Percentiles rank a stretch among this genome's conserved stretches.
phyloP scores from a whole-genome alignment of 139 green algal genomes.

The Coelastrella sp. region DNA sequence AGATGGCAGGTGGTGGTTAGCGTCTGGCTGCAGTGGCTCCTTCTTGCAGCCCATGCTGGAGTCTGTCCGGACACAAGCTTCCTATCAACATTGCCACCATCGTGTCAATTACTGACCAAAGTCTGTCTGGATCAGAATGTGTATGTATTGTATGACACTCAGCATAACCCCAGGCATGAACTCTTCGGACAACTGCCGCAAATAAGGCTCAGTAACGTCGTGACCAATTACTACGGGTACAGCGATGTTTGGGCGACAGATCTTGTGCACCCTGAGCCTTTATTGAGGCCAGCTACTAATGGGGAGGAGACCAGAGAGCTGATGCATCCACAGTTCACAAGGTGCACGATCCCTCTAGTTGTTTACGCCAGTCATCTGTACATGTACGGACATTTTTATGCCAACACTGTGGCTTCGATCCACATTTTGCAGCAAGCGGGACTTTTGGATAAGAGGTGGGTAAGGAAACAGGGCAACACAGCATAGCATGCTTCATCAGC shows the following conservation, averaged over 20 bases:
- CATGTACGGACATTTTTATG: slow-evolving; percentile 39
- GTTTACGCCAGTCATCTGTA: slow-evolving; percentile 33
- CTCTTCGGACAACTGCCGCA: slow-evolving; percentile 9
- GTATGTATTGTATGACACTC: slow-evolving; percentile 43
- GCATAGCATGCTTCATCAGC: background rate
- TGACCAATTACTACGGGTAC: slow-evolving; percentile 27
- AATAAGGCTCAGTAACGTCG: background rate
- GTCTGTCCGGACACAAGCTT: background rate
- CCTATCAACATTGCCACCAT: background rate
- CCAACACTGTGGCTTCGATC: slow-evolving; percentile 18
- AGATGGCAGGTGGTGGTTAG: slow-evolving; percentile 1
- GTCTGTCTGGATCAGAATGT: slow-evolving; percentile 44
- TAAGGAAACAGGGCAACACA: background rate
- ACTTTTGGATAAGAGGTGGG: slow-evolving; percentile 30
- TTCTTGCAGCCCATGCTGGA: background rate
- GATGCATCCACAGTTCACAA: slow-evolving; percentile 31
- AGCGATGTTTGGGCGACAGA: slow-evolving; percentile 35
- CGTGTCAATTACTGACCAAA: slow-evolving; percentile 32
- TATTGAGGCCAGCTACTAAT: slow-evolving; percentile 32
- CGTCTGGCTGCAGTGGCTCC: slow-evolving; percentile 19
- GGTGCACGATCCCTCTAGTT: slow-evolving; percentile 34
- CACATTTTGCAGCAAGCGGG: slow-evolving; percentile 17
- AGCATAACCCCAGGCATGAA: slow-evolving; percentile 44
- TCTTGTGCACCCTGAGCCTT: slow-evolving; percentile 10
- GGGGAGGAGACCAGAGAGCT: slow-evolving; percentile 46